Conservation (phyloP, 768 basidiomycete genomes). For the Phaeotremella fagi region DNA sequence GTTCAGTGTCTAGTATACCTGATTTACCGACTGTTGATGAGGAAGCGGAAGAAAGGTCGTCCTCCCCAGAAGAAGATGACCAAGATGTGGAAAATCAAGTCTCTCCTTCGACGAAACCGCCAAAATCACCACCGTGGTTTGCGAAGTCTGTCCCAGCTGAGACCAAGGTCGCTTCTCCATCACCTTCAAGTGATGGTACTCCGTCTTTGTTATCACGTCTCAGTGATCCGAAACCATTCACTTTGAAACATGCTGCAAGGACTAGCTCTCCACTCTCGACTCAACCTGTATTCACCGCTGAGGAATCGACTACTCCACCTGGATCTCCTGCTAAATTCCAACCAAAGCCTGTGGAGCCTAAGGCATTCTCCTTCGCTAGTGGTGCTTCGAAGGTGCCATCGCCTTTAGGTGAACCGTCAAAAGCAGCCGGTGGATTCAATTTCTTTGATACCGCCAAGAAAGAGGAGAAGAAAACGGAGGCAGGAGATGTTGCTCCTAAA, state of each 20-base stretch:
- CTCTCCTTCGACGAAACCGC: not conserved
- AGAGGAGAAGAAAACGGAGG: too few species aligned
- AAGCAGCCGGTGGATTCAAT: too few species aligned
- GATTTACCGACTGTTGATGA: constrained; percentile 29
- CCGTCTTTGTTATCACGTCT: constrained; percentile 15
- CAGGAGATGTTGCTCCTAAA: too few species aligned
- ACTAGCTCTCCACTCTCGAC: constrained; percentile 32
- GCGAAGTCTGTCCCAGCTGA: not conserved
- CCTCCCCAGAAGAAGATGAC: constrained; percentile 13
- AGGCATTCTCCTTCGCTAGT: too few species aligned
- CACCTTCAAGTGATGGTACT: constrained; percentile 2
- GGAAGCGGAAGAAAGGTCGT: constrained; percentile 13
- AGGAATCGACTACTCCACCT: constrained; percentile 17
- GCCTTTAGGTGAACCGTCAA: too few species aligned
- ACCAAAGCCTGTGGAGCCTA: too few species aligned
- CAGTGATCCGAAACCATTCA: constrained; percentile 12
- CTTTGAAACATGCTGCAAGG: constrained; percentile 29
- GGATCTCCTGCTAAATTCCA: constrained; percentile 25
- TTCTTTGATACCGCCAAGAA: too few species aligned
- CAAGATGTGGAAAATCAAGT: constrained; percentile 9
- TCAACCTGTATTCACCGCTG: constrained; percentile 23
- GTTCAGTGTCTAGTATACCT: constrained; percentile 11
- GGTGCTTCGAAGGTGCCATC: too few species aligned
- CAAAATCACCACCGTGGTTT: not conserved
- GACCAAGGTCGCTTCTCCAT: not conserved